Evolutionary conservation across 352 stramenopile genomes (phyloP), one percentile per base, ranked within the genome.

Genomic region (Pythium aquatile): DNA sequence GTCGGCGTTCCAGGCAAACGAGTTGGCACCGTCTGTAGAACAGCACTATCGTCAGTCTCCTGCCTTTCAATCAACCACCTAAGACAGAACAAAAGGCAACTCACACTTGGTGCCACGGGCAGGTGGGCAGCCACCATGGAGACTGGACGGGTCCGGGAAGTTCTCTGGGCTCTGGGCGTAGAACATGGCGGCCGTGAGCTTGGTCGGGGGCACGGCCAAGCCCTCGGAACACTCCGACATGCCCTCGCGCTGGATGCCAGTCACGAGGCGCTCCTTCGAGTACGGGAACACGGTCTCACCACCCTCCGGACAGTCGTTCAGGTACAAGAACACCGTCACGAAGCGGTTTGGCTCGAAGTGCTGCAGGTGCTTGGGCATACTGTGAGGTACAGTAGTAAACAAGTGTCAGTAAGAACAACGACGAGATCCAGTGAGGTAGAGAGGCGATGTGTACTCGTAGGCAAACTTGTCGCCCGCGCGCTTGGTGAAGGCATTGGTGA

Each of bases 261-360:
- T 88, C 60, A 83, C 69, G 26, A 86, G 30, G 10, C 76, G 72
- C 68, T 82, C 73, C 24, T 75, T 85, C 30, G 78, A 89, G 70
- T 91, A 88, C 33, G 78, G 94, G 72, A 99, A 98, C 17, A 98
- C 85, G 4, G 95, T 98, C 75, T 98, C 86, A 17, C 96, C 96
- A 52, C 96, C 96, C 61, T 97, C 84, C 13, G 80, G 75, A 10
- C 98, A 97, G 58, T 98, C 87, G 63, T 88, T 98, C 39, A 99
- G 75, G 76, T 99, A 99, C 68, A 97, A 79, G 52, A 98, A 97
- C 11, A 98, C 79, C 14, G 95, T 98, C 7, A 88, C 91, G 70
- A 97, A 98, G 17, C 96, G 85, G 78, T 99, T 98, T 28, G 83
- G 81, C 64, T 89, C 79, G 56, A 90, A 88, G 52, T 87, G 77